Percentiles rank a stretch among this genome's conserved stretches.
phyloP scores from a whole-genome alignment of 176 grass and related monocot species.

The Tillandsia fasciculata region DNA sequence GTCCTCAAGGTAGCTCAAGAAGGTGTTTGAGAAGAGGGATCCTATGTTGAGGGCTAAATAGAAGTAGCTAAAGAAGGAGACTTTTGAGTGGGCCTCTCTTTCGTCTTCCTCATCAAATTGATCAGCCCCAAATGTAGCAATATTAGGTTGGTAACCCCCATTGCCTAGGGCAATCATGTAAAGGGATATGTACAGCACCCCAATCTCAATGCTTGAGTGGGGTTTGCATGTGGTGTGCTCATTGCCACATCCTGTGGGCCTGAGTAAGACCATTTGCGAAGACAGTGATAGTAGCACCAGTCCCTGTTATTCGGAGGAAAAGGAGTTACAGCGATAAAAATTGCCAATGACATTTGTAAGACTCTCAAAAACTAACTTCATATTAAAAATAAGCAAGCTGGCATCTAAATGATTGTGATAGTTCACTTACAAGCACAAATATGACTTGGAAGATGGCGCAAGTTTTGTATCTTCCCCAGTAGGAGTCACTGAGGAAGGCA shows the following conservation, averaged over 20 bases:
- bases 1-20: conserved; percentile 82
- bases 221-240: conserved; percentile 37
- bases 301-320: conserved; percentile 34
- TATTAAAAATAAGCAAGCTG: neutral
- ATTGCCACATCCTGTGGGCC: conserved; percentile 48
- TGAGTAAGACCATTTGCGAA: conserved; percentile 49
- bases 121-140: conserved; percentile 85
- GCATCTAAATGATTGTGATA: neutral
- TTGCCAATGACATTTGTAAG: too few relatives aligned
- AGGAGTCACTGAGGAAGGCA: conserved; percentile 94
- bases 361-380: too few relatives aligned
- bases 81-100: conserved; percentile 60
- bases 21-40: conserved; percentile 94
- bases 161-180: conserved; percentile 94
- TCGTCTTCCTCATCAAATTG: conserved; percentile 79
- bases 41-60: conserved; percentile 94
- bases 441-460: conserved; percentile 90
- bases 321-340: neutral
- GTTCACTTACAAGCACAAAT: conserved; percentile 60
- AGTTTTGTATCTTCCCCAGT: conserved; percentile 89
- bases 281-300: conserved; percentile 57
- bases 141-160: conserved; percentile 90
- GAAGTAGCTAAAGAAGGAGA: conserved; percentile 99
- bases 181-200: conserved; percentile 70
- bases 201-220: conserved; percentile 49